A percentile compares a stretch with the other conserved stretches of the same genome.
Conservation (phyloP, 2,329 filamentous ascomycete genomes). For the Microsporum audouinii region DNA sequence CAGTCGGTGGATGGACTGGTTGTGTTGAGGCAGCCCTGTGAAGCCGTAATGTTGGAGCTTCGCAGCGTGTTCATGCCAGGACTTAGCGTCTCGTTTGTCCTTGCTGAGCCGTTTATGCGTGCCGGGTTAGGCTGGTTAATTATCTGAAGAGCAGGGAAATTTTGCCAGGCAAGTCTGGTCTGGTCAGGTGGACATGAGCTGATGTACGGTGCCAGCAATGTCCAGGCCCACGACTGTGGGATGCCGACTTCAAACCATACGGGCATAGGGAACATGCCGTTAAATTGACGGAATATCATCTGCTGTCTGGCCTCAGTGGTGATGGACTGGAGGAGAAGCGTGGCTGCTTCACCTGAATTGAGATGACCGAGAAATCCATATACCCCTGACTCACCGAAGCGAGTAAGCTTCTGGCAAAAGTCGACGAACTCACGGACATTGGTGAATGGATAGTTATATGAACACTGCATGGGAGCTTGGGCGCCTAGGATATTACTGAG, state of each 20-base stretch:
- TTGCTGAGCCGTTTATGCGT: conserved; percentile 45
- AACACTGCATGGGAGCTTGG: conserved; percentile 60
- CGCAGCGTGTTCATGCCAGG: conserved; percentile 26
- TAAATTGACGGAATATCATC: conserved; percentile 72
- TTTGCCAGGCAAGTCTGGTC: conserved; percentile 71
- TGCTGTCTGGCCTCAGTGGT: conserved; percentile 72
- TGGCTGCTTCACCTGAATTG: conserved; percentile 61
- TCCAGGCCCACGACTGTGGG: conserved; percentile 78
- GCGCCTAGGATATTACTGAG: conserved; percentile 66
- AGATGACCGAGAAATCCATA: conserved; percentile 72
- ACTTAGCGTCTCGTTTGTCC: conserved; percentile 49
- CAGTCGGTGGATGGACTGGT: conserved; percentile 38
- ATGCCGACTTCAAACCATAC: conserved; percentile 72
- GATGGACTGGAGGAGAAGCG: conserved; percentile 64
- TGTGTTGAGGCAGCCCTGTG: background rate
- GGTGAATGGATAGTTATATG: conserved; percentile 68
- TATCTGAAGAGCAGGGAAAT: conserved; percentile 62
- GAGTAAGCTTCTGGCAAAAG: conserved; percentile 76
- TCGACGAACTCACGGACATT: conserved; percentile 69
- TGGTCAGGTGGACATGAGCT: conserved; percentile 59
- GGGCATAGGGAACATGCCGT: conserved; percentile 68
- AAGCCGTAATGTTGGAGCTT: conserved; percentile 23
- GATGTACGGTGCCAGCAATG: conserved; percentile 69
- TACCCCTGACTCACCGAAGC: conserved; percentile 66
- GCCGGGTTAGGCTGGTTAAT: conserved; percentile 67